phyloP scores from a whole-genome alignment of 345 rosid species.

The Ricinus communis region DNA sequence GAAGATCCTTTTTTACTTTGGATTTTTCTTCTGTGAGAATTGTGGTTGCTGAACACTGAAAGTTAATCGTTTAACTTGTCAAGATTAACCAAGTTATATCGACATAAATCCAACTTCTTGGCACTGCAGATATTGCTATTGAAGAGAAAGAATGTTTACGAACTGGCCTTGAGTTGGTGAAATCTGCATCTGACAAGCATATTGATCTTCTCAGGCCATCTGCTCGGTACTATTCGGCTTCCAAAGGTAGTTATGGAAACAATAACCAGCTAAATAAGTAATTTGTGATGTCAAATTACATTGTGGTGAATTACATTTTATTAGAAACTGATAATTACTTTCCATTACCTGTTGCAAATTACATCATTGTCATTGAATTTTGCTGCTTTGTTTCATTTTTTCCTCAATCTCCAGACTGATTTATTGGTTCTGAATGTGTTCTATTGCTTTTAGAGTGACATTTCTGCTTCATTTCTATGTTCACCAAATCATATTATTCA shows the following conservation, averaged over 20 bases:
- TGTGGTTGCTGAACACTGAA: neutral
- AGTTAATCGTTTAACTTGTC: neutral
- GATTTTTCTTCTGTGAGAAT: neutral
- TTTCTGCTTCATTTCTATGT: neutral
- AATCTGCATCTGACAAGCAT: conserved; percentile 57
- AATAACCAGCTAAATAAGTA: neutral
- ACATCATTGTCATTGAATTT: neutral
- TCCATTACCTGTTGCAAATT: too few relatives aligned
- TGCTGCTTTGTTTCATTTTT: neutral
- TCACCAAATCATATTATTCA: neutral
- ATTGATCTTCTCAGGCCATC: conserved; percentile 73
- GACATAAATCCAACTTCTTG: conserved; percentile 7
- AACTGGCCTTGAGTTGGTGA: conserved; percentile 53
- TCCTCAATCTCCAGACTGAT: neutral
- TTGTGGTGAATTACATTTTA: neutral
- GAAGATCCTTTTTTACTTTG: neutral
- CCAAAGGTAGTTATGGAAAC: conserved; percentile 47
- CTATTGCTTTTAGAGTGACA: neutral
- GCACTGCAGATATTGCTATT: conserved; percentile 36
- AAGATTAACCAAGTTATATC: neutral
- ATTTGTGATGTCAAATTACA: neutral
- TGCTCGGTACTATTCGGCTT: conserved; percentile 45
- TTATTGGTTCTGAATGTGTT: neutral
- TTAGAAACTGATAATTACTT: too few relatives aligned
- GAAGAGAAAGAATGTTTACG: conserved; percentile 40